phyloP scores from a whole-genome alignment of 257 asterid genomes.

The Orobanche coerulescens region DNA sequence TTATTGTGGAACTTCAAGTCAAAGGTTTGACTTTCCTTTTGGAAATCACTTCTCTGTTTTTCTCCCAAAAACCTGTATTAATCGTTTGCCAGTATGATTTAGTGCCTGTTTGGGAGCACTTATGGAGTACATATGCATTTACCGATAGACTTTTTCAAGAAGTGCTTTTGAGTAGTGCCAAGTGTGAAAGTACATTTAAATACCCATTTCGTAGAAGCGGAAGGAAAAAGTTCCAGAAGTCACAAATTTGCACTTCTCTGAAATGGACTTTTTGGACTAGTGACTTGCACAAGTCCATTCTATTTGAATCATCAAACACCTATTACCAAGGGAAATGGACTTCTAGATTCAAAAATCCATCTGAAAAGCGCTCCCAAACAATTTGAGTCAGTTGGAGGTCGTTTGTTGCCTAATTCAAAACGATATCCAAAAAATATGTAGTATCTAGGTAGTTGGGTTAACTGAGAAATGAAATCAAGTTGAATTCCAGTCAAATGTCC shows the following conservation, averaged over 20 bases:
- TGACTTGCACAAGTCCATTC: not conserved
- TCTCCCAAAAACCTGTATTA: not conserved
- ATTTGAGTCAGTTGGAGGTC: not conserved
- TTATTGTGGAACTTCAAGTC: conserved; percentile 54
- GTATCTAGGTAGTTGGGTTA: not conserved
- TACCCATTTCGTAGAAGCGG: too few species aligned
- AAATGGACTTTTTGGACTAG: too few species aligned
- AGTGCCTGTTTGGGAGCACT: too few species aligned
- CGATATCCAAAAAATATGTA: not conserved
- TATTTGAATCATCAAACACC: not conserved
- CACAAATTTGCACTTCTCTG: too few species aligned
- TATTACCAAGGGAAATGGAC: too few species aligned
- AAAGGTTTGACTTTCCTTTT: conserved; percentile 44
- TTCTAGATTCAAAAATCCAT: too few species aligned
- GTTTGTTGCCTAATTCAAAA: not conserved
- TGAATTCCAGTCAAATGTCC: not conserved
- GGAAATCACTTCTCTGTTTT: not conserved
- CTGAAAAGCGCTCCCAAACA: too few species aligned
- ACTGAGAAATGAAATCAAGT: not conserved
- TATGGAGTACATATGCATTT: too few species aligned
- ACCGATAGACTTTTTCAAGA: too few species aligned
- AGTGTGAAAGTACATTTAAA: too few species aligned
- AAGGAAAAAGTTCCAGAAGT: too few species aligned
- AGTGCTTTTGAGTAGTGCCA: too few species aligned
- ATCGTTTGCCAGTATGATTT: not conserved